Evolutionary conservation across 176 grass and related monocot genomes (phyloP).

Genomic region (Bonia amplexicaulis): DNA sequence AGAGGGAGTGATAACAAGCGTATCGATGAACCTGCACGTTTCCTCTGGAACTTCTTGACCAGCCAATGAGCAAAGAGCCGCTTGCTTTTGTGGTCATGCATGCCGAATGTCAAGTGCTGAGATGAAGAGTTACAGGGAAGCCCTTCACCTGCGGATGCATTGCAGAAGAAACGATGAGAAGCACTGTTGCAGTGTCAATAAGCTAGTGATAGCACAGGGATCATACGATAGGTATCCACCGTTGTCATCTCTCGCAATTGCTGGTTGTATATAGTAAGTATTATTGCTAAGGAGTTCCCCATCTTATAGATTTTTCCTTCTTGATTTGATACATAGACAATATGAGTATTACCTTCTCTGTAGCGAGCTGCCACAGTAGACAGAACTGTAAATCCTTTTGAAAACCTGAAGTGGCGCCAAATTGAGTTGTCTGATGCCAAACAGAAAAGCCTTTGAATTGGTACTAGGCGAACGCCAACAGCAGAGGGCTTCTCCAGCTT

Average conservation of each 20-base stretch:
- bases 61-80: background rate
- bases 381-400: background rate
- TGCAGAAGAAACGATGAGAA: background rate
- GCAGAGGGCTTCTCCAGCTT: no score
- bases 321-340: background rate
- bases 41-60: background rate
- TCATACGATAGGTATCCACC: conserved; percentile 12
- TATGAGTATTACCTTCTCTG: background rate
- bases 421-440: background rate
- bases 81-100: background rate
- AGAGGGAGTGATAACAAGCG: background rate
- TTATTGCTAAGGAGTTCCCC: background rate
- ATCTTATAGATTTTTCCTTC: background rate
- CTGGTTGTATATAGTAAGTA: background rate
- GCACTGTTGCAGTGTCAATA: background rate
- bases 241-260: conserved; percentile 1
- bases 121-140: background rate
- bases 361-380: background rate
- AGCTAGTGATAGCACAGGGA: background rate
- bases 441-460: background rate
- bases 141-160: background rate
- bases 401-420: background rate
- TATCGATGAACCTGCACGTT: background rate
- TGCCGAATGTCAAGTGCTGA: background rate
- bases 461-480: no score